phyloP scores from a whole-genome alignment of 805 yeast species.

The Schwanniomyces polymorphus region DNA sequence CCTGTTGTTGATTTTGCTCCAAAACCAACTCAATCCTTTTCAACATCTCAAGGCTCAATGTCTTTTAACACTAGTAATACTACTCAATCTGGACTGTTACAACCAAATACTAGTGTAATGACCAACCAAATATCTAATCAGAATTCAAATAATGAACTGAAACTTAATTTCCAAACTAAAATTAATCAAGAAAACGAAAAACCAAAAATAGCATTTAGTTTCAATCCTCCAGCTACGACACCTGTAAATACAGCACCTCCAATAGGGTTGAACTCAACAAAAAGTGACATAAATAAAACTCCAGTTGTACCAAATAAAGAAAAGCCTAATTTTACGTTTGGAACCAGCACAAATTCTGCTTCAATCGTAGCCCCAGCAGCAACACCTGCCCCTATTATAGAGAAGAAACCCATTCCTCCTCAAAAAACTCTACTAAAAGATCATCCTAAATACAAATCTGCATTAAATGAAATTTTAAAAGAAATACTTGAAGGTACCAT shows the following conservation, averaged over 20 bases:
- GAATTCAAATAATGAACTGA: background rate
- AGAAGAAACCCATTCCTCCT: background rate
- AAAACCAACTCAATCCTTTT: background rate
- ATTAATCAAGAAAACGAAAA: background rate
- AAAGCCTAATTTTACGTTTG: background rate
- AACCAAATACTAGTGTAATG: background rate
- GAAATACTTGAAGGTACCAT: conserved; percentile 22
- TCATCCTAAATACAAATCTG: conserved; percentile 23
- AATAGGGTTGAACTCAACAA: background rate
- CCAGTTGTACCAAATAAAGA: background rate
- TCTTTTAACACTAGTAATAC: background rate
- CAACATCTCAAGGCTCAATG: background rate
- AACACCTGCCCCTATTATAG: background rate
- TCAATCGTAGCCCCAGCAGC: background rate
- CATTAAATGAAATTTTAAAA: conserved; percentile 20
- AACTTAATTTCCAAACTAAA: background rate
- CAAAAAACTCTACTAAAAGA: conserved; percentile 21
- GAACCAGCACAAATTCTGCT: background rate
- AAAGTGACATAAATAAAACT: background rate
- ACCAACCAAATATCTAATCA: background rate
- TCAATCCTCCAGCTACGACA: background rate
- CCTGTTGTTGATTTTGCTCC: background rate
- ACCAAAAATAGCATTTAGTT: background rate
- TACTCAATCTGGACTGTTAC: background rate
- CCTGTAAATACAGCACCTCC: too few relatives aligned